Base-by-base conservation (phyloP, 345 rosid genomes). In the Euphorbia tirucalli region DNA sequence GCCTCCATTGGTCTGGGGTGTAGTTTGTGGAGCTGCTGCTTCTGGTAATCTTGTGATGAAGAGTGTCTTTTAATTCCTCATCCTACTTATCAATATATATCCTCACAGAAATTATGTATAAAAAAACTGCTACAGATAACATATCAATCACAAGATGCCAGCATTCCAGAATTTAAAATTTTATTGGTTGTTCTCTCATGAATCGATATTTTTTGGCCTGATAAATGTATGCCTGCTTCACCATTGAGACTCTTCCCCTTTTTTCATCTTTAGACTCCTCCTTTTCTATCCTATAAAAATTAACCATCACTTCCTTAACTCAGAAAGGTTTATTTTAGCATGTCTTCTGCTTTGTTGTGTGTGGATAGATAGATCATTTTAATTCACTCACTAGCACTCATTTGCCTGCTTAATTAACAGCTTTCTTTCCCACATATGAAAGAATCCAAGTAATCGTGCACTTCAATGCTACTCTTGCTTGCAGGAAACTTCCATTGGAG, bases 1-100 rank as follows among this genome's bases (percentile, higher is more conserved):
- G 98, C 97, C 98, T 81, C 98, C 98, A 10, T 65, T 94, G 72
- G 90, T 94, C 3, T 94, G 96, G 92, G 98, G 98, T 78, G 84
- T 94, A 46, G 93, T 92, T 55, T 94, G 98, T 58, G 98, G 98
- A 63, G 98, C 97, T 82, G 98, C 98, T 77, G 98, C 98, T 65
- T 94, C 98, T 44, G 98, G 98, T 94, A 82, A 74, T 62, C 16
- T 52, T 70, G 11, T 41, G 39, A 41, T 7, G 64, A 52, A 21
- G 18, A 19, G 70, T 4, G 13, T 22, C 30, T 21, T 56, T 25
- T 16, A 46, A 28, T 59, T 59, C 28, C 39, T 28, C 19, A 59
- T 30, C 21, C 21, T 59, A 14, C 39, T 14, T 63, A 10, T 64
- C 52, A 5, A 22, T 63, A 39, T 21, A 61, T 11, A 63, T 39